Conservation (phyloP, 2,329 filamentous ascomycete genomes). For the Verticillium albo-atrum region DNA sequence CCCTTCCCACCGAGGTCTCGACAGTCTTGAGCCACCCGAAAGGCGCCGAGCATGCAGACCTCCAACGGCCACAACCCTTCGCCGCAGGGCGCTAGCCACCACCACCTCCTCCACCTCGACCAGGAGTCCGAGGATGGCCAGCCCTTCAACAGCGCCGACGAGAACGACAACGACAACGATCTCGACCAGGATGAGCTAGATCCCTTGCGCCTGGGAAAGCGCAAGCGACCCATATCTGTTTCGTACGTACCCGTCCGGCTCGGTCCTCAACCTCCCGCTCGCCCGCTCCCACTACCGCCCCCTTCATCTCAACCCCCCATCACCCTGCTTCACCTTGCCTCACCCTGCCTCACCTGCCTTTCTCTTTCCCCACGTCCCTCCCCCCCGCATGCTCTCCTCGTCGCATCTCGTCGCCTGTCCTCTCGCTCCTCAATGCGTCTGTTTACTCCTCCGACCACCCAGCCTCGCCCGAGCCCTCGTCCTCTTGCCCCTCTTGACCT, state of each 20-base stretch:
- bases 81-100: constrained; percentile 7
- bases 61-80: constrained; percentile 12
- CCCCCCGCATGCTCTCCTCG: constrained; percentile 4
- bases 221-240: constrained; percentile 57
- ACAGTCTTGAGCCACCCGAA: not conserved
- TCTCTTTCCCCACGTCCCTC: constrained; percentile 1
- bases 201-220: constrained; percentile 43
- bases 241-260: constrained; percentile 39
- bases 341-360: constrained; percentile 9
- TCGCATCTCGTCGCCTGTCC: not conserved
- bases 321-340: constrained; percentile 4
- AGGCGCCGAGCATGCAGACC: constrained; percentile 11
- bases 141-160: constrained; percentile 36
- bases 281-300: not conserved
- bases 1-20: not conserved
- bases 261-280: not conserved
- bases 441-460: constrained; percentile 1
- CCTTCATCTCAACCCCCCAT: not conserved
- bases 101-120: constrained; percentile 16
- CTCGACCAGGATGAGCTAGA: constrained; percentile 41
- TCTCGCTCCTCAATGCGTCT: not conserved
- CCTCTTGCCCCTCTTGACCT: not conserved
- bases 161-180: constrained; percentile 36
- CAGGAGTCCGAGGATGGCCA: constrained; percentile 45
- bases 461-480: constrained; percentile 1